Percentiles rank a stretch among this genome's conserved stretches.
phyloP scores from a whole-genome alignment of 768 basidiomycete genomes.

The Tephrocybe sp. region DNA sequence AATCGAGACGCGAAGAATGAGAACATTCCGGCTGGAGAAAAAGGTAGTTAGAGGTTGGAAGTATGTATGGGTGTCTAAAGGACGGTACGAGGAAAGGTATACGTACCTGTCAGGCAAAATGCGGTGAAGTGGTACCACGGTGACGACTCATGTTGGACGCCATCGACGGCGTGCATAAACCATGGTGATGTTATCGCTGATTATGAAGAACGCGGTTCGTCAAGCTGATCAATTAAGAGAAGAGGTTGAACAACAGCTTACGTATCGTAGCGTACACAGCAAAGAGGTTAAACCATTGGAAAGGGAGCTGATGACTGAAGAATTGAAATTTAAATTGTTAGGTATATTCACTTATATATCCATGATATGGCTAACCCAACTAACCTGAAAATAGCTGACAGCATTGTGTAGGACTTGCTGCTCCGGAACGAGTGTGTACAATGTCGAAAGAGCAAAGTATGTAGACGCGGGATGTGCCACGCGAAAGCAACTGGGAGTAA shows the following conservation, averaged over 20 bases:
- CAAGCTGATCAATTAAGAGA: no score
- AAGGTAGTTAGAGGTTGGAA: not conserved
- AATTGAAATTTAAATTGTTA: no score
- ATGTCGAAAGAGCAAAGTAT: slow-evolving; percentile 3
- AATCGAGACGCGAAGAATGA: slow-evolving; percentile 9
- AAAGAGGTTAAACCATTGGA: slow-evolving; percentile 8
- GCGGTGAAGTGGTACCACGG: slow-evolving; percentile 10
- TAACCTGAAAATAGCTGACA: slow-evolving; percentile 9
- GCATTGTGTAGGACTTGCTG: slow-evolving; percentile 6
- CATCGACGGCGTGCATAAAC: slow-evolving; percentile 3
- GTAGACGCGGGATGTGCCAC: slow-evolving; percentile 8
- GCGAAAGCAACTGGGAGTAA: slow-evolving; percentile 2
- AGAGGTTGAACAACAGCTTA: not conserved
- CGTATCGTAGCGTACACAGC: slow-evolving; percentile 5
- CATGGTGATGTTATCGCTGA: slow-evolving; percentile 3
- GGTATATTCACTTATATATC: not conserved
- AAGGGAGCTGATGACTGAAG: slow-evolving; percentile 4
- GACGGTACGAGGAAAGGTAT: not conserved
- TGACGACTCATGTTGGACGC: slow-evolving; percentile 1
- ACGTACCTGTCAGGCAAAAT: slow-evolving; percentile 7
- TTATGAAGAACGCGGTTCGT: no score
- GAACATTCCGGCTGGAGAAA: slow-evolving; percentile 10
- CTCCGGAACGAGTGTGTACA: slow-evolving; percentile 8
- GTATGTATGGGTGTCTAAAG: no score
- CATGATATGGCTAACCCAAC: not conserved